phyloP scores from a whole-genome alignment of 148 eudicot species.

The Camellia sinensis region DNA sequence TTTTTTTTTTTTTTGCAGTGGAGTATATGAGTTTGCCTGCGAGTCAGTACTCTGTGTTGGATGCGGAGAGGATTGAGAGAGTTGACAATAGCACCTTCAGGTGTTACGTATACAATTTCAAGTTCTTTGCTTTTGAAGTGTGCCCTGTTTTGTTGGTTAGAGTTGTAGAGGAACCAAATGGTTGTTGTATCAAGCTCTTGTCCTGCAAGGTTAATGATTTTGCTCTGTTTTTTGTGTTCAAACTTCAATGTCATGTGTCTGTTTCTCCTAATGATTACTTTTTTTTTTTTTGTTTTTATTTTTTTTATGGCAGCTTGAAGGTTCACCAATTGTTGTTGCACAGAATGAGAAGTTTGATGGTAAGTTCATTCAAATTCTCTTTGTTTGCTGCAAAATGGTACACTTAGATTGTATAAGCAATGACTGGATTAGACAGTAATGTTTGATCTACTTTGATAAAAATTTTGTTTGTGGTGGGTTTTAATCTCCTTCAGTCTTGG shows the following conservation, averaged over 20 bases:
- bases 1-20: constrained; percentile 29
- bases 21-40: constrained; percentile 95
- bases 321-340: constrained; percentile 83
- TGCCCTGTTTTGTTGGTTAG: constrained; percentile 86
- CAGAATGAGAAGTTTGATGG: constrained; percentile 90
- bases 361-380: constrained; percentile 15
- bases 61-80: constrained; percentile 89
- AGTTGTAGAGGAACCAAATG: constrained; percentile 72
- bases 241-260: not conserved
- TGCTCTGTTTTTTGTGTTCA: constrained; percentile 8
- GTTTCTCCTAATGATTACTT: constrained; percentile 10
- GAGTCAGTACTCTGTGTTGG: constrained; percentile 91
- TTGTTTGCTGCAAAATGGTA: not conserved
- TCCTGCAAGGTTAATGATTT: constrained; percentile 65
- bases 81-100: constrained; percentile 78
- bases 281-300: too few relatives aligned
- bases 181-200: constrained; percentile 73
- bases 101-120: constrained; percentile 73
- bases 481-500: not conserved
- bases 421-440: not conserved
- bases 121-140: constrained; percentile 83
- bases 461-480: not conserved
- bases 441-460: not conserved
- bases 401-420: too few relatives aligned
- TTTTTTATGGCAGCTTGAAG: constrained; percentile 61